Evolutionary conservation across 2,329 filamentous ascomycete genomes (phyloP).

Genomic region (Diaporthe sp.): DNA sequence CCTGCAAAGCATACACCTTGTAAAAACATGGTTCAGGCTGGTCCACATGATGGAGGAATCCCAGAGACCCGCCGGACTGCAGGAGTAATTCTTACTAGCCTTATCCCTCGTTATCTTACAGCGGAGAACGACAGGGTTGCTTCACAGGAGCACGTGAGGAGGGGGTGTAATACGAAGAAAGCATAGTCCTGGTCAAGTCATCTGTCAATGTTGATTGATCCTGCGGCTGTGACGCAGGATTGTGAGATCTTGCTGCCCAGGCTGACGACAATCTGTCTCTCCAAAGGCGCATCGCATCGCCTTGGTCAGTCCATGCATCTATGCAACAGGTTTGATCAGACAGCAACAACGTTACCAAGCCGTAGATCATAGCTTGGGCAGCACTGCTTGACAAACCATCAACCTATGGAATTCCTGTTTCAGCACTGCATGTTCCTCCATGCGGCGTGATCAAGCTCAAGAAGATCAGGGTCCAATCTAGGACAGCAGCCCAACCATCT

Average conservation of each 20-base stretch:
- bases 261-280: no score
- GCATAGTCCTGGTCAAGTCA: not conserved
- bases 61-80: not conserved
- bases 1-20: not conserved
- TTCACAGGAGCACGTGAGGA: not conserved
- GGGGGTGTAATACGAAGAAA: not conserved
- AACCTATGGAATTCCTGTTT: not conserved
- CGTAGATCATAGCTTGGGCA: not conserved
- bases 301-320: no score
- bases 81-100: not conserved
- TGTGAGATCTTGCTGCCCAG: not conserved
- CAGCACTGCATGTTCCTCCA: not conserved
- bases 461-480: slow-evolving; percentile 21
- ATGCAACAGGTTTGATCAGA: not conserved
- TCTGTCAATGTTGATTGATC: not conserved
- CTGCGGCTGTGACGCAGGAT: not conserved
- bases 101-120: not conserved
- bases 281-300: not conserved
- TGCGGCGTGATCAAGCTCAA: not conserved
- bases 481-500: not conserved
- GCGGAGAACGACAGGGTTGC: not conserved
- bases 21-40: not conserved
- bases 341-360: not conserved
- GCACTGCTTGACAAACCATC: not conserved
- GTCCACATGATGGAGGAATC: not conserved